These are phyloP conservation scores for Xylariaceae sp. DNA, from an alignment of 2,329 filamentous ascomycete species.

Conservation along the genomic window DNA sequence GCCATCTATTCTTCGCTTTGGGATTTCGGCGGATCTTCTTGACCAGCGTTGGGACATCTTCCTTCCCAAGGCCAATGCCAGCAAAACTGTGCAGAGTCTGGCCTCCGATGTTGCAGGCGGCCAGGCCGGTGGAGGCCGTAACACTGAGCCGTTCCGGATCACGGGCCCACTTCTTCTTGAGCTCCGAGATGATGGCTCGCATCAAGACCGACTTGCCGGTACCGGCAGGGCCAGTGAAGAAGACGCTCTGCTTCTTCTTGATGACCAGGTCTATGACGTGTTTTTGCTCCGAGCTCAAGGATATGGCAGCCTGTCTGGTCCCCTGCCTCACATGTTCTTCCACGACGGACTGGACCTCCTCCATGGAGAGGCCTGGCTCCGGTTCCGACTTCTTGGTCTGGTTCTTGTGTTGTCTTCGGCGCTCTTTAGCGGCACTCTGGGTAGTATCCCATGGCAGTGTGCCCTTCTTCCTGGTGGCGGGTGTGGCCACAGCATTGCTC, in stretches of 20 bases:
- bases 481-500: conserved; percentile 25
- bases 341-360: conserved; percentile 38
- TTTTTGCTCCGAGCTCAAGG: conserved; percentile 78
- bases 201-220: conserved; percentile 97
- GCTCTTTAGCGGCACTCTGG: conserved; percentile 66
- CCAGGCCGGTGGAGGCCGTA: conserved; percentile 90
- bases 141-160: conserved; percentile 84
- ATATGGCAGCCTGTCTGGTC: conserved; percentile 47
- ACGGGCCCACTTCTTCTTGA: conserved; percentile 67
- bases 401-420: conserved; percentile 66
- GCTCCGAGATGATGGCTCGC: conserved; percentile 75
- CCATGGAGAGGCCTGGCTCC: conserved; percentile 32
- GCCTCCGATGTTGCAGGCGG: conserved; percentile 93
- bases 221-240: conserved; percentile 94
- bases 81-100: conserved; percentile 94
- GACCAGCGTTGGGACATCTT: conserved; percentile 68
- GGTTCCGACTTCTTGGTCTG: conserved; percentile 44
- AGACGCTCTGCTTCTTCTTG: conserved; percentile 76
- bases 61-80: conserved; percentile 91
- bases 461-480: conserved; percentile 27
- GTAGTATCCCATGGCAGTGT: conserved; percentile 61
- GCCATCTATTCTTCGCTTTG: conserved; percentile 84
- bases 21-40: conserved; percentile 86
- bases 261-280: conserved; percentile 78
- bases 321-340: conserved; percentile 22